Evolutionary conservation across 371 early-diverging fungal genomes (phyloP).

Genomic region (Batrachochytrium dendrobatidis): DNA sequence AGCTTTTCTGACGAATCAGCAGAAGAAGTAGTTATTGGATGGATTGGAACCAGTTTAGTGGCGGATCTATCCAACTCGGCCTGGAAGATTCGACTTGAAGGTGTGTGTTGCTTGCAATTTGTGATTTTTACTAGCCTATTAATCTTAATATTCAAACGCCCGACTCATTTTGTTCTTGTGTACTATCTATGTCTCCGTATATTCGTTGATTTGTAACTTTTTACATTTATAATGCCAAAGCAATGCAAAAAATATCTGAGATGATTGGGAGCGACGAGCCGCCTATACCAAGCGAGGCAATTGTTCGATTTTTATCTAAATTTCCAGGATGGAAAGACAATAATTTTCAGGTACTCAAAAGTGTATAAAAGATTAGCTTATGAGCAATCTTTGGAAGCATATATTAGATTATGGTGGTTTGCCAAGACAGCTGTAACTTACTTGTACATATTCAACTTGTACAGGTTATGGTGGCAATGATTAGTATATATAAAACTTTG

Average conservation of each 20-base stretch:
- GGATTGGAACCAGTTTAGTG: slow-evolving; percentile 54
- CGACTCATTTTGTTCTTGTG: too few species aligned
- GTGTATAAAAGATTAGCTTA: neutral
- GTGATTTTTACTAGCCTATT: too few species aligned
- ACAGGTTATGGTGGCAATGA: too few species aligned
- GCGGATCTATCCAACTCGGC: slow-evolving; percentile 56
- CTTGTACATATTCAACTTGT: too few species aligned
- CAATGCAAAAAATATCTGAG: slow-evolving; percentile 65
- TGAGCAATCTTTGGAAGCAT: too few species aligned
- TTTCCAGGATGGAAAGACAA: slow-evolving; percentile 93
- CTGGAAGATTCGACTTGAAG: slow-evolving; percentile 85
- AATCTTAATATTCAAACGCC: too few species aligned
- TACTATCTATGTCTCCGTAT: too few species aligned
- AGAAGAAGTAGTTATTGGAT: slow-evolving; percentile 47
- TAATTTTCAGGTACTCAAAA: slow-evolving; percentile 78
- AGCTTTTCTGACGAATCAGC: slow-evolving; percentile 52
- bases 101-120: slow-evolving; percentile 18
- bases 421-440: too few species aligned
- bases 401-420: too few species aligned
- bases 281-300: slow-evolving; percentile 70
- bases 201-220: too few species aligned
- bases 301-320: slow-evolving; percentile 67
- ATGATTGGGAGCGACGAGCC: slow-evolving; percentile 39
- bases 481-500: too few species aligned
- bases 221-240: slow-evolving; percentile 29